Percentiles rank a stretch among this genome's conserved stretches.
These are phyloP conservation scores for Cercospora beticola DNA, from an alignment of 2,329 filamentous ascomycete species.

Conservation along the genomic window DNA sequence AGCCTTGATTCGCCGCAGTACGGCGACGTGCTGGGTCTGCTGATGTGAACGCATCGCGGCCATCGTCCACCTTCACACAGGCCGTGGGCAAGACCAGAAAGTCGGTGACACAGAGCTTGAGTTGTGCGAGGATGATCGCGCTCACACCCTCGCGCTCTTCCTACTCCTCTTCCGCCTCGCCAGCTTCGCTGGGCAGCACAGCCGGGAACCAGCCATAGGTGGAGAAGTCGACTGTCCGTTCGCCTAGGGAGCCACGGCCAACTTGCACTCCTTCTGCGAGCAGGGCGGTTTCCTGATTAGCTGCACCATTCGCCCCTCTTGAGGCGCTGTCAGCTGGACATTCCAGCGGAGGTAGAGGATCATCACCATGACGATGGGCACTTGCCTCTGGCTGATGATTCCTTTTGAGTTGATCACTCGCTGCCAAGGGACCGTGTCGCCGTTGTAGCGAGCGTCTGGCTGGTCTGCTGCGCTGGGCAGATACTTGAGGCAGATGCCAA, in stretches of 20 bases:
- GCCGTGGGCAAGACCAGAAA: neutral
- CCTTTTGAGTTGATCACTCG: conserved; percentile 87
- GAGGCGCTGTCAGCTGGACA: conserved; percentile 16
- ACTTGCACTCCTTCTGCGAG: conserved; percentile 51
- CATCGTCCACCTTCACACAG: neutral
- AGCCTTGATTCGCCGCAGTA: conserved; percentile 19
- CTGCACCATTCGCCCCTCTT: conserved; percentile 46
- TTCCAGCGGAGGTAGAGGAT: neutral
- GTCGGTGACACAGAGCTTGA: conserved; percentile 5
- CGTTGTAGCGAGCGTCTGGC: conserved; percentile 60
- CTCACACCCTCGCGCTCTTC: neutral
- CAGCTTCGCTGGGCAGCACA: conserved; percentile 35
- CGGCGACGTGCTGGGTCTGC: conserved; percentile 10
- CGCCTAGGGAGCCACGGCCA: conserved; percentile 47
- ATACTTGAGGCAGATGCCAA: conserved; percentile 87
- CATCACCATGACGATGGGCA: conserved; percentile 16
- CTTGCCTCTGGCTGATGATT: conserved; percentile 77
- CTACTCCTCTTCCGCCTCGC: conserved; percentile 25
- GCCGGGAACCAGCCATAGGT: conserved; percentile 52
- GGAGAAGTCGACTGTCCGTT: conserved; percentile 48
- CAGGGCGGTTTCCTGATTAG: conserved; percentile 49
- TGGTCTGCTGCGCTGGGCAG: conserved; percentile 57
- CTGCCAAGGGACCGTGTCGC: conserved; percentile 87
- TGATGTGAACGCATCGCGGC: conserved; percentile 3
- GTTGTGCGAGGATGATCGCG: conserved; percentile 1